Evolutionary conservation across 495 filamentous ascomycete genomes (phyloP), one percentile per base, ranked within the genome.

Genomic region (Aspergillus mulundensis): DNA sequence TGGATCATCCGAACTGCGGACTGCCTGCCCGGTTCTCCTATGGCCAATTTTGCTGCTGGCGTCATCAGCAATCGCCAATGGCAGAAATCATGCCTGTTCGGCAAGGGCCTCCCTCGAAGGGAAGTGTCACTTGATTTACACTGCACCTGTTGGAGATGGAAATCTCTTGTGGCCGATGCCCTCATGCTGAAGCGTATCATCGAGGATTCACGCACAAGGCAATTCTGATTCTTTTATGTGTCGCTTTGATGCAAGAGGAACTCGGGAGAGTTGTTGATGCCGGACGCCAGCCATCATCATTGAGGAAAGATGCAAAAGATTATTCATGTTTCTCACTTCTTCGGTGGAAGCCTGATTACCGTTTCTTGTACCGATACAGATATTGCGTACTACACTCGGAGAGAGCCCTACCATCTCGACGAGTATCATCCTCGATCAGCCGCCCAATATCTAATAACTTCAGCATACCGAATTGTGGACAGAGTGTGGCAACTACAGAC

Each of bases 71-170:
- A 92, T 56, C 92, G 92, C 62, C 83, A 85, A 2, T 93, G 89
- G 89, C 89, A 93, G 69, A 84, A 86, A n/a, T 83, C 85, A 25
- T 94, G 89, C 64, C 72, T 93, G 16, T 69, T 88, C 34, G 81
- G 84, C 1, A 81, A 80, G 1, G 89, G 88, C 7, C 71, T 91
- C 15, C n/a, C 68, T 94, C 2, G 60, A 71, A 11, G 88, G 88
- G 18, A 73, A 84, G 45, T 80, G 76, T 42, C 90, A 91, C 58
- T 68, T 94, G 16, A 85, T 93, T 32, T 93, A 94, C 65, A 88
- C 85, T 8, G 89, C 89, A n/a, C 89, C 89, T 8, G 92, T 89
- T 0, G 89, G 89, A 5, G 89, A 87, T 34, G 89, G 89, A 93
- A 92, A 70, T 89, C 86, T 16, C 79, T 91, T 14, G 85, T 90